Base-by-base conservation (phyloP, 805 yeast genomes). In the Cyberlindnera subsufficiens region DNA sequence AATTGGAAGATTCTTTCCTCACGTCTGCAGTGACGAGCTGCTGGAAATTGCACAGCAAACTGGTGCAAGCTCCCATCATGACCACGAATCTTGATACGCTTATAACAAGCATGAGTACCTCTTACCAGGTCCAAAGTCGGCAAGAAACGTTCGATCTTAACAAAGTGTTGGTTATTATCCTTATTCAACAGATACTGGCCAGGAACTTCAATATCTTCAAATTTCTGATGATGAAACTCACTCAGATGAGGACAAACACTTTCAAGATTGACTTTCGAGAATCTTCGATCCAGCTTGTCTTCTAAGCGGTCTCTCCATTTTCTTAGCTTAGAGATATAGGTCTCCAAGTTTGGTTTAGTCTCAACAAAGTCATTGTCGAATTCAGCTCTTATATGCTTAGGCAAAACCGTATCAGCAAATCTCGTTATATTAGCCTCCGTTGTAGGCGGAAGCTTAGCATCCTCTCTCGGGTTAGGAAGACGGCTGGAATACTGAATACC, bases 171-270 rank as follows among this genome's bases (percentile, higher is more conserved):
- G 59, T 87, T 91, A 62, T 75, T 88, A 55, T 91, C 98, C 60
- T 82, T 85, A 61, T 87, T 86, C 67, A 88, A 70, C 58, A 90
- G 68, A 58, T 93, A 93, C 60, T 93, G 99, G 2, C 99, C 99
- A 0, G 99, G 99, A 45, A 93, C 81, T 61, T 93, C 99, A 45
- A 93, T 87, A 39, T 93, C 99, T 61, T 93, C 99, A 59, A 93
- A 93, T 65, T 89, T 91, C 62, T 93, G 98, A 61, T 93, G 96
- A 65, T 93, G 99, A 78, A 95, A 93, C 60, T 90, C 96, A 60
- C 95, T 84, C 62, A 93, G 71, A 54, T 91, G 98, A 14, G 98
- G 96, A 56, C 97, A 89, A 49, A 93, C 72, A 44, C 89, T 80
- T 64, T 93, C 99, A 49, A 93, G 65, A 53, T 89, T 85, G 39